Base-by-base conservation (phyloP, 768 basidiomycete species). In the Gymnopilus junonius region DNA sequence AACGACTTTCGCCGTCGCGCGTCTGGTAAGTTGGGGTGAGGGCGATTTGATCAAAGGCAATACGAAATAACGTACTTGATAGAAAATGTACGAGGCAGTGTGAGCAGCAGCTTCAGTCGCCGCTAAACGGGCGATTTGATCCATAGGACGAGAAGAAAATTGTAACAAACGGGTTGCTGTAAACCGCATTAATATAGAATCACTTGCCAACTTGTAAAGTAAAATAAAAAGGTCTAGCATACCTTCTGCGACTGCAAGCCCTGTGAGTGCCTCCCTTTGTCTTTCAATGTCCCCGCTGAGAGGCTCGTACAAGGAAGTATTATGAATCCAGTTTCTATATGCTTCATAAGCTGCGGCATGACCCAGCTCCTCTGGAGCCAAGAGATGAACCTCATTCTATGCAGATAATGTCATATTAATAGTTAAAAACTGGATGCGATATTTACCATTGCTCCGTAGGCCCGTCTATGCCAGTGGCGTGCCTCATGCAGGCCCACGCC, bases 341-440 rank as follows among this genome's bases (percentile, higher is more conserved):
- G 90, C 90, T 73, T 92, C 90, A 70, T 91, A 92, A 2, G 89
- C 91, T 10, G 91, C 91, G 4, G 91, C 92, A 66, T 88, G 84
- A 0, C 92, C 92, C 17, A 93, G 82, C 61, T 92, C 89, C 17
- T 75, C 68, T 0, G 90, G 87, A 6, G 79, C 73, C 75, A 91
- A 77, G 43, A 75, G 72, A 55, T 73, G 74, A 17, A 88, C 72
- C 60, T 85, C 84, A 39, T 83, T 81, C 87, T 90, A 64, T 11
- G 32, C 23, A 35, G 46, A 34, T 53, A 56, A 25, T 21, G 40
- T 27, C 29, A 55, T 58, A 57, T 40, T 39, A 8, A 20, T 15
- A n/a, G 39, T 34, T 42, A 55, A 51, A 42, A 42, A 17, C 39
- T 54, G 29, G 20, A 55, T 8, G 23, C 32, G 45, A 54, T 54